phyloP scores from a whole-genome alignment of 2,329 filamentous ascomycete genomes.

The Anthostomella pinea region DNA sequence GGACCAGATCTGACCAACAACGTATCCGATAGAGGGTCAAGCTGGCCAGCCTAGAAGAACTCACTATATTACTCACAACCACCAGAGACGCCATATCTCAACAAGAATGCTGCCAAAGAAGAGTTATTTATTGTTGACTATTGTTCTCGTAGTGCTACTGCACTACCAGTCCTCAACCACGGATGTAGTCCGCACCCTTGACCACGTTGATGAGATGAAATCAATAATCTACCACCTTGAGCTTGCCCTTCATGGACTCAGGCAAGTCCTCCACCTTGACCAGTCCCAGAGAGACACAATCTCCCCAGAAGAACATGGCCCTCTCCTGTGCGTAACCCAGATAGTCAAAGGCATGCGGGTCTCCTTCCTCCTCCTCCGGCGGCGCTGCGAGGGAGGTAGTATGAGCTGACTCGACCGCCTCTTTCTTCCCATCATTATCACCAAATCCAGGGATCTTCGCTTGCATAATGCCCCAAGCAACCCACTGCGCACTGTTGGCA shows the following conservation, averaged over 20 bases:
- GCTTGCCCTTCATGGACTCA: constrained; percentile 54
- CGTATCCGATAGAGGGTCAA: too few relatives aligned
- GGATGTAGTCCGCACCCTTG: too few relatives aligned
- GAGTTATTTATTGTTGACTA: neutral
- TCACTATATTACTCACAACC: too few relatives aligned
- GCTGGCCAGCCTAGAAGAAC: too few relatives aligned
- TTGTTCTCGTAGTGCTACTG: too few relatives aligned
- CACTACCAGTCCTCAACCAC: too few relatives aligned
- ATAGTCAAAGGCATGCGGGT: constrained; percentile 80
- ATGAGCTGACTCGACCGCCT: constrained; percentile 20
- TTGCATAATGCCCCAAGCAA: constrained; percentile 95
- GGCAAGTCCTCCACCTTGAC: constrained; percentile 75
- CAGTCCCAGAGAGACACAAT: constrained; percentile 75
- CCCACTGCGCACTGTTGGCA: constrained; percentile 86
- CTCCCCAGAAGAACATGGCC: constrained; percentile 92
- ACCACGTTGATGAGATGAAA: neutral
- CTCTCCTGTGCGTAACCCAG: constrained; percentile 86
- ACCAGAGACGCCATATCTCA: too few relatives aligned
- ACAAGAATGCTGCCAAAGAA: too few relatives aligned
- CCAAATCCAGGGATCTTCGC: constrained; percentile 78
- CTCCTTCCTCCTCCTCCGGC: constrained; percentile 42
- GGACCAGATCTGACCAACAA: too few relatives aligned
- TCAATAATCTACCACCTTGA: constrained; percentile 70
- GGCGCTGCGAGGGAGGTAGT: constrained; percentile 12
- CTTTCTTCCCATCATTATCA: constrained; percentile 35